A percentile compares a stretch with the other conserved stretches of the same genome.
phyloP scores from a whole-genome alignment of 116 monocot genomes.

The Iris pallida region DNA sequence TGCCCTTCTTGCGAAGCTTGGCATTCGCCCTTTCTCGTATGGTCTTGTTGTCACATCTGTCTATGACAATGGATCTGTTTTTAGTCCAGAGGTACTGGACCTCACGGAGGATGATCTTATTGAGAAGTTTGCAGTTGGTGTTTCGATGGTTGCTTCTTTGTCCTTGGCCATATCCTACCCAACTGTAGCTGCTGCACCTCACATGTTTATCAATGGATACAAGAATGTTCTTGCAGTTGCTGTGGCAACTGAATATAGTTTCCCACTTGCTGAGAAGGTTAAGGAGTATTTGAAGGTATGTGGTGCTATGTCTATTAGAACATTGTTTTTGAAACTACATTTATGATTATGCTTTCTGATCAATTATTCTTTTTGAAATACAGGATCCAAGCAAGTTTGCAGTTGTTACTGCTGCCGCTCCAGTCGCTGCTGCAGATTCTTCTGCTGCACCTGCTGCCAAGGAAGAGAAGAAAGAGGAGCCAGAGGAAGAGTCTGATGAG shows the following conservation, averaged over 20 bases:
- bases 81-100: conserved; percentile 47
- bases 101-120: conserved; percentile 60
- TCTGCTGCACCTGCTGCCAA: conserved; percentile 8
- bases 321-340: too few relatives aligned
- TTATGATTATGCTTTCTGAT: not conserved
- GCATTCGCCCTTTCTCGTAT: conserved; percentile 70
- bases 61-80: conserved; percentile 55
- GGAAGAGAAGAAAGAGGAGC: conserved; percentile 53
- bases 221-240: conserved; percentile 58
- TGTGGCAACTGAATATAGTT: conserved; percentile 48
- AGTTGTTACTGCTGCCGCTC: conserved; percentile 14
- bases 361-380: not conserved
- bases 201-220: conserved; percentile 70
- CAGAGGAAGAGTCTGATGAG: conserved; percentile 48
- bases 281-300: conserved; percentile 60
- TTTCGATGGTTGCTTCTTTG: conserved; percentile 56
- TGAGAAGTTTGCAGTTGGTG: conserved; percentile 47
- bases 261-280: conserved; percentile 58
- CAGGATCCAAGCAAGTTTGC: conserved; percentile 72
- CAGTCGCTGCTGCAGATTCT: conserved; percentile 4
- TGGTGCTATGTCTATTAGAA: not conserved
- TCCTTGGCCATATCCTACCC: conserved; percentile 54
- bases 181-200: conserved; percentile 49
- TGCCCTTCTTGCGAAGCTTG: conserved; percentile 61
- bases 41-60: conserved; percentile 50